Base-by-base conservation (phyloP, 805 yeast genomes). In the Naumovozyma dairenensis region DNA sequence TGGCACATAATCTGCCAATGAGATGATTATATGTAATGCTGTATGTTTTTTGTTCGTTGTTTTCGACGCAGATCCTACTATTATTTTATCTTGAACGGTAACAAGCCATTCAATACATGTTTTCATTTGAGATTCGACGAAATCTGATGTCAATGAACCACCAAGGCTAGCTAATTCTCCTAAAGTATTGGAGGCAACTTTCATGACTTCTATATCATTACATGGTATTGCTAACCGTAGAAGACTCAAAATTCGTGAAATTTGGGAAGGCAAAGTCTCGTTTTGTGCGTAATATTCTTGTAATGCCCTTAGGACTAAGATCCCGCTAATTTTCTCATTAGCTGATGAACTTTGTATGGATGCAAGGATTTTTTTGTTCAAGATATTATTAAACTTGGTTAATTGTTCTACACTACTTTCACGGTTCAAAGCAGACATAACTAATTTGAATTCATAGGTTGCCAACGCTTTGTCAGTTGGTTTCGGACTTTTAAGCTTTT, bases 111-210 rank as follows among this genome's bases (percentile, higher is more conserved):
- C 96, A 32, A 86, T 66, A 25, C 94, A 82, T 35, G 80, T 68
- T 48, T 80, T 81, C 8, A 89, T 85, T 55, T 87, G 94, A 46
- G 72, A 80, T 39, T 86, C 95, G 22, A 87, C 95, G 53, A 87
- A 80, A 34, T 85, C 95, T 1, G 89, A 86, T 0, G 94, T 82
- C 33, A 84, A 60, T 1, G 89, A 73, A 1, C 92, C 86, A 16
- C 93, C 93, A 0, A 93, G 87, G 6, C 75, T 72, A 1, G 95
- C 89, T 44, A 86, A 64, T 48, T 78, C 78, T 6, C 96, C 96
- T 43, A 87, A 66, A 0, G 94, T 82, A 34, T 69, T 68, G 1
- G 94, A 83, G 3, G 96, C 94, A 20, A 76, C 70, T 39, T 74
- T 73, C 83, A 86, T 81, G 20, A 84, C 87, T 19, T 72, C 79